Conservation (phyloP, 1,284 basidiomycete species). For the Cystobasidium pallidum region DNA sequence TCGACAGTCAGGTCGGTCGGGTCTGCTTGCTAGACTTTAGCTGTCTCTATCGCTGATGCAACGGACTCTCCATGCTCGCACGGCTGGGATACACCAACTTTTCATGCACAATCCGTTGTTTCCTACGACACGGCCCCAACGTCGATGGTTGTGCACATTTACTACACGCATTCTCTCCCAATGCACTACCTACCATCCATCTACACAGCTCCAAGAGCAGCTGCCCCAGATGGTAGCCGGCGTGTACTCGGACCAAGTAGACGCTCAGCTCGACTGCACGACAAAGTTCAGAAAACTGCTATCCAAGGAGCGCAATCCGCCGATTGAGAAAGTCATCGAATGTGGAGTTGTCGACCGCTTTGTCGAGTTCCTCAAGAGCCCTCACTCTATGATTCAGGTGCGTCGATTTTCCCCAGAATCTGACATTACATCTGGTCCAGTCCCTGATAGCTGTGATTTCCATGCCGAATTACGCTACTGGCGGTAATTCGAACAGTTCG, state of each 20-base stretch:
- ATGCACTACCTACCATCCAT: neutral
- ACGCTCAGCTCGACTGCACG: slow-evolving; percentile 91
- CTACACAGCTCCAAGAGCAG: slow-evolving; percentile 73
- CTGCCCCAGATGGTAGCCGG: slow-evolving; percentile 78
- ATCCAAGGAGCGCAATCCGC: slow-evolving; percentile 99
- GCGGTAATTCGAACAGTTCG: slow-evolving; percentile 67
- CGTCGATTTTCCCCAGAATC: too few relatives aligned
- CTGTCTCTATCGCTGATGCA: neutral
- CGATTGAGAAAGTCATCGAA: slow-evolving; percentile 98
- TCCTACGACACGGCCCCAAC: neutral
- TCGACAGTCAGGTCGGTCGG: slow-evolving; percentile 47
- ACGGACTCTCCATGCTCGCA: neutral
- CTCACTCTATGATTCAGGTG: slow-evolving; percentile 94
- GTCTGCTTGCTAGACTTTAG: neutral
- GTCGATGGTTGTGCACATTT: neutral
- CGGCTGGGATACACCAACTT: slow-evolving; percentile 24
- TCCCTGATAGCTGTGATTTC: too few relatives aligned
- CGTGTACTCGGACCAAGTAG: slow-evolving; percentile 88
- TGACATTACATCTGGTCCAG: too few relatives aligned
- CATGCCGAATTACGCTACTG: too few relatives aligned
- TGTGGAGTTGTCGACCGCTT: slow-evolving; percentile 97
- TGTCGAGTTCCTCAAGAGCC: slow-evolving; percentile 86
- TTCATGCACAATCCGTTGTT: slow-evolving; percentile 3
- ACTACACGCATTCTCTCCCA: neutral
- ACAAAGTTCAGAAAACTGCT: slow-evolving; percentile 95